These are phyloP conservation scores for Cadophora malorum DNA, from an alignment of 2,329 filamentous ascomycete genomes.

Conservation along the genomic window DNA sequence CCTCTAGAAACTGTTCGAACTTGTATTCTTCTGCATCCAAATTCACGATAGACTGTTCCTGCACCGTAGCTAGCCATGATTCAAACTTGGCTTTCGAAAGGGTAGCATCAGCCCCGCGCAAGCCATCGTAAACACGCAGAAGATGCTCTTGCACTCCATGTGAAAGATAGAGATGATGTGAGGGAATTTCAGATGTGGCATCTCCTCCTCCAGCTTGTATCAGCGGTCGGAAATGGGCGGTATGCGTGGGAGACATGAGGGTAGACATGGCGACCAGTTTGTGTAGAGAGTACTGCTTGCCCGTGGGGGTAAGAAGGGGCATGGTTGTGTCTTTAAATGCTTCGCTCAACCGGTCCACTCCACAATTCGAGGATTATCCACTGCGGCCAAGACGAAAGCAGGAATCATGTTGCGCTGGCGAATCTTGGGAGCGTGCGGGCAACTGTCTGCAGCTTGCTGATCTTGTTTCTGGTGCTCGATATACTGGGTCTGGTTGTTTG, in stretches of 20 bases:
- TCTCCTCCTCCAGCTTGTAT: conserved; percentile 39
- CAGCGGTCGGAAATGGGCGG: conserved; percentile 35
- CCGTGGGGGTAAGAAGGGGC: conserved; percentile 34
- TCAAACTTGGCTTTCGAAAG: conserved; percentile 52
- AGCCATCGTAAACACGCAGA: conserved; percentile 53
- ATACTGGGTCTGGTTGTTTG: conserved; percentile 18
- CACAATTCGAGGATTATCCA: conserved; percentile 21
- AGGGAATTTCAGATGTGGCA: conserved; percentile 34
- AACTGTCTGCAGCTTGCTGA: conserved; percentile 16
- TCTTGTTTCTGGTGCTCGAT: conserved; percentile 20
- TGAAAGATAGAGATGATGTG: conserved; percentile 51
- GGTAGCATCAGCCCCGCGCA: conserved; percentile 47
- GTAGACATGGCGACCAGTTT: conserved; percentile 46
- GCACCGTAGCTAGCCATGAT: conserved; percentile 56
- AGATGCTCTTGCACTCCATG: conserved; percentile 57
- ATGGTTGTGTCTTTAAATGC: conserved; percentile 27
- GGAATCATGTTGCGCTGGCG: conserved; percentile 24
- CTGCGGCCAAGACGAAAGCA: conserved; percentile 16
- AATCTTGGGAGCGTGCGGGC: conserved; percentile 9
- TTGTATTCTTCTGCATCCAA: conserved; percentile 42
- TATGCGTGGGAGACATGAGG: conserved; percentile 40
- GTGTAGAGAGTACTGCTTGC: conserved; percentile 45
- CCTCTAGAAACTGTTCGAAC: conserved; percentile 44
- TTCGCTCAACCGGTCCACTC: conserved; percentile 25
- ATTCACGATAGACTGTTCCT: conserved; percentile 46